Evolutionary conservation across 2,329 filamentous ascomycete genomes (phyloP).

Genomic region (Leptographium galeiforme): DNA sequence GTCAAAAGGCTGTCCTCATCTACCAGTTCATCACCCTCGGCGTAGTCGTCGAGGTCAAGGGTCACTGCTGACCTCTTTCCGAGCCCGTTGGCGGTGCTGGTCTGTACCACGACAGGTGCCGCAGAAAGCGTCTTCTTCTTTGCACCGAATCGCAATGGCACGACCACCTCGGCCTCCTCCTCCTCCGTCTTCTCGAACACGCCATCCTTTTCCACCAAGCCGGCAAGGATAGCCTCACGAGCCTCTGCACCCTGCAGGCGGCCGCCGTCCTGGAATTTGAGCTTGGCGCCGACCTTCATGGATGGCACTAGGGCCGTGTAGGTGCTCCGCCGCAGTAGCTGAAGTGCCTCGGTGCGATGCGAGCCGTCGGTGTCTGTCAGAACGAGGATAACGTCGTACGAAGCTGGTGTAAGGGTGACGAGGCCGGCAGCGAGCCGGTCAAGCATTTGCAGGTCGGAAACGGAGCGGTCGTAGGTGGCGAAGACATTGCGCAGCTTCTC

Average conservation of each 20-base stretch:
- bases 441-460: constrained; percentile 92
- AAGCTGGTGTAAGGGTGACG: constrained; percentile 58
- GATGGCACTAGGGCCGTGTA: constrained; percentile 56
- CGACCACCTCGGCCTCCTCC: constrained; percentile 39
- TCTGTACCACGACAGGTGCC: background rate
- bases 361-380: constrained; percentile 61
- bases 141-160: constrained; percentile 51
- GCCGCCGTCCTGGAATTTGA: constrained; percentile 54
- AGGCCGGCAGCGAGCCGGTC: constrained; percentile 78
- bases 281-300: constrained; percentile 53
- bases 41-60: constrained; percentile 35
- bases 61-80: constrained; percentile 8
- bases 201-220: constrained; percentile 51
- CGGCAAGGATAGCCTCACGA: constrained; percentile 74
- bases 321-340: constrained; percentile 50
- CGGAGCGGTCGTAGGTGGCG: constrained; percentile 56
- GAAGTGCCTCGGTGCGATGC: constrained; percentile 45
- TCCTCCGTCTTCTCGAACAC: constrained; percentile 64
- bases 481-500: constrained; percentile 61
- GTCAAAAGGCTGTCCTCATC: constrained; percentile 81
- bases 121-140: constrained; percentile 29
- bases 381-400: constrained; percentile 76
- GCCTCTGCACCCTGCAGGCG: constrained; percentile 39
- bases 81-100: background rate
- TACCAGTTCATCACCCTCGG: constrained; percentile 70